Conservation (phyloP, 2,329 filamentous ascomycete species). For the Ophiostoma sp. region DNA sequence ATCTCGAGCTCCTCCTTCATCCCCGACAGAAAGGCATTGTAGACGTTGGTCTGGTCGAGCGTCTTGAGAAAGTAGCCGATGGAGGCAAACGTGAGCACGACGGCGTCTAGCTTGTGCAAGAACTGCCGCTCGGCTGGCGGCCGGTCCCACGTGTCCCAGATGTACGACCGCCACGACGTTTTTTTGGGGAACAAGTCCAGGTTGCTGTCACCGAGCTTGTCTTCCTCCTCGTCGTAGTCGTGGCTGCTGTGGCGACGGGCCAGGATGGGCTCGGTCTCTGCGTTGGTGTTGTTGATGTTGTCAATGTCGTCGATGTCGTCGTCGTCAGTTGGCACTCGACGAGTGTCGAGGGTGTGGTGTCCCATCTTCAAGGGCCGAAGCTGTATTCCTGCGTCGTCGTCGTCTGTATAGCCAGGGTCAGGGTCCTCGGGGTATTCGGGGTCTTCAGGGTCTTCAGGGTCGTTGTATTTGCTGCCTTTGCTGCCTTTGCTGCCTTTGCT, state of each 20-base stretch:
- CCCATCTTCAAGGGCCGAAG: background rate
- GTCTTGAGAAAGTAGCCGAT: slow-evolving; percentile 27
- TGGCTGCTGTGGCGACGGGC: background rate
- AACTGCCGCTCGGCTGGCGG: slow-evolving; percentile 32
- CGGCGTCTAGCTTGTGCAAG: slow-evolving; percentile 35
- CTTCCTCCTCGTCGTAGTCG: slow-evolving; percentile 1
- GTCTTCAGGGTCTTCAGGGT: background rate
- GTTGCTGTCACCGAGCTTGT: background rate
- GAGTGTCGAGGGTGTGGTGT: background rate
- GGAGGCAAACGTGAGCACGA: slow-evolving; percentile 36
- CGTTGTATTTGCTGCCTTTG: background rate
- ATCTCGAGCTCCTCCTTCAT: slow-evolving; percentile 49
- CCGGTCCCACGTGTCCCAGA: slow-evolving; percentile 14
- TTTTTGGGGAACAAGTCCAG: background rate
- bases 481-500: background rate
- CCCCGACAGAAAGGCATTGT: slow-evolving; percentile 39
- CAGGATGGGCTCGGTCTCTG: background rate
- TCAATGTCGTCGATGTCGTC: background rate
- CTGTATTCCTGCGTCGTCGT: background rate
- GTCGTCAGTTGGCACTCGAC: background rate
- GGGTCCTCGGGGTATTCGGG: background rate
- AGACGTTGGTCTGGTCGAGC: slow-evolving; percentile 19
- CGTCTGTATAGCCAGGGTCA: background rate
- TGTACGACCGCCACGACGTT: slow-evolving; percentile 2
- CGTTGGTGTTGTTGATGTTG: background rate